Base-by-base conservation (phyloP, 176 grass and related monocot genomes). In the Oryza nivara region DNA sequence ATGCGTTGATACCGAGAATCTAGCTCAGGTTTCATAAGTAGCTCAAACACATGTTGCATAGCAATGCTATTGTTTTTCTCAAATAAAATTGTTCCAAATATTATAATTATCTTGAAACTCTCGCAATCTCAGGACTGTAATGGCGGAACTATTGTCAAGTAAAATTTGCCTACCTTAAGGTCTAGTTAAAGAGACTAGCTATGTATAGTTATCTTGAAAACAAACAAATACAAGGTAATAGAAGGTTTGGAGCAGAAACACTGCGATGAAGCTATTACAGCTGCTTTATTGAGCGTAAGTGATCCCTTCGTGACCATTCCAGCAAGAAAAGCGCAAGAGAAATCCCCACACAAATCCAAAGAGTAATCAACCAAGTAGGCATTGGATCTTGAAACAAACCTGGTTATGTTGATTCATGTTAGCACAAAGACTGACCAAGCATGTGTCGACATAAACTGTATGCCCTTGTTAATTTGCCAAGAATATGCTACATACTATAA, bases 341-440 rank as follows among this genome's bases (percentile, higher is more conserved):
- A 44, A 75, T 61, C 70, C 92, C 83, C 23, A 87, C 89, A 20
- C 54, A 85, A 40, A 87, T 84, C 94, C 92, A 92, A 76, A 85
- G 82, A 30, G 79, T 88, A 69, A 90, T 88, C 80, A 97, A 68
- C 89, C 89, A 92, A 83, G 58, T 60, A 6, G 92, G 92, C 92
- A 94, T 97, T 66, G 87, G 80, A 58, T 86, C 85, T 36, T 88
- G 83, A 82, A 94, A 97, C 4, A 94, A 43, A 72, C 92, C 94
- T 97, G 86, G 45, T 77, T 54, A 88, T 7, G 36, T 78, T 83
- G 73, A 1, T 38, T 10, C 60, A 36, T 71, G 66, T 88, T 47
- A 83, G 30, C 40, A 65, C 36, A 20, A 7, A 74, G 16, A 23
- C 58, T 63, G 23, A 20, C 23, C 30, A 58, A 85, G 6, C 36